Conservation (phyloP, 2,329 filamentous ascomycete species). For the Bipolaris victoriae region DNA sequence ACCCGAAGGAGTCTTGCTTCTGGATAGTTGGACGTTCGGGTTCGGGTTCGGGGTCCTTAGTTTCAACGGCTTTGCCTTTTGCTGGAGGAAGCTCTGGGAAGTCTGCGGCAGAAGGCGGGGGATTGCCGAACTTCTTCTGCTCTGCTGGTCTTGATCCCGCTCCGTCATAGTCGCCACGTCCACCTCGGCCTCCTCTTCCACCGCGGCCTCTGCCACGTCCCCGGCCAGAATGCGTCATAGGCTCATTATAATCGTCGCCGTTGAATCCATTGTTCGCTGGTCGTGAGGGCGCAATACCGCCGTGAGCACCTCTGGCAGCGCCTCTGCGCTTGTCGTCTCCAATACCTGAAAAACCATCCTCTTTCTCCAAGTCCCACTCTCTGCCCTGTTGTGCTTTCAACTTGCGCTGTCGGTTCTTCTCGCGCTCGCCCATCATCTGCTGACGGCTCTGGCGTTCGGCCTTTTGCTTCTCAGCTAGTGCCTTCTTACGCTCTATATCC, state of each 20-base stretch:
- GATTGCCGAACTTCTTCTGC: constrained; percentile 23
- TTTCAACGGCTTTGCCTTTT: constrained; percentile 28
- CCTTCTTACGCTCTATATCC: constrained; percentile 49
- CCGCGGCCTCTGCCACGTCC: constrained; percentile 44
- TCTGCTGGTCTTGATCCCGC: constrained; percentile 13
- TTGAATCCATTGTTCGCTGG: constrained; percentile 27
- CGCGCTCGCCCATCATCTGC: constrained; percentile 67
- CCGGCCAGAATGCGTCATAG: constrained; percentile 23
- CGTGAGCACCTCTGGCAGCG: constrained; percentile 59
- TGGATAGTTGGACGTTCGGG: constrained; percentile 34
- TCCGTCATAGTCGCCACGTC: constrained; percentile 33
- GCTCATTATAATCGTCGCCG: constrained; percentile 29
- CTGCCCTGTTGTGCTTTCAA: constrained; percentile 63
- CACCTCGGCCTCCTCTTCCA: constrained; percentile 40
- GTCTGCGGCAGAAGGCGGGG: constrained; percentile 50
- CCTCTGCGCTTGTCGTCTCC: constrained; percentile 52
- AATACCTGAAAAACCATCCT: constrained; percentile 59
- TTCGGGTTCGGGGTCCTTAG: constrained; percentile 25
- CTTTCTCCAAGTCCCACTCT: constrained; percentile 69
- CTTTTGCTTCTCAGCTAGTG: constrained; percentile 45
- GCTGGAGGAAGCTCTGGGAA: constrained; percentile 54
- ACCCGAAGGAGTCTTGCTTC: constrained; percentile 43
- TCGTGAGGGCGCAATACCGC: constrained; percentile 52
- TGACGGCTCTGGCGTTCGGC: constrained; percentile 60
- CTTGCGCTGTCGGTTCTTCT: constrained; percentile 65